Base-by-base conservation (phyloP, 2,329 filamentous ascomycete genomes). In the Penicillium hesseltinei region DNA sequence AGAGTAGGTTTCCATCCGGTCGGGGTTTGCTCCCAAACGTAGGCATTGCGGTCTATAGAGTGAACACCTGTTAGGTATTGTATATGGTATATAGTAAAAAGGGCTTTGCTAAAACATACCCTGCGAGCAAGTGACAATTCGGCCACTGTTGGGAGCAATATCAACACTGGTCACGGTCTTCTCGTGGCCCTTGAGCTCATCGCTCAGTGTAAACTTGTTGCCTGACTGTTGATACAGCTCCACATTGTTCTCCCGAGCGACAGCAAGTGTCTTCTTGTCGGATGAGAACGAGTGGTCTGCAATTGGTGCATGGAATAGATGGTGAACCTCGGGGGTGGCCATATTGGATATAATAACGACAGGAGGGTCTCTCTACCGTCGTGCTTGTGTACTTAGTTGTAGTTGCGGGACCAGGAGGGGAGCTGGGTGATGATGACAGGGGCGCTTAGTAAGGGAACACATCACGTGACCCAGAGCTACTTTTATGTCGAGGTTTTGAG, bases 361-460 rank as follows among this genome's bases (percentile, higher is more conserved):
- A 94, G 91, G 91, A 95, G 91, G 81, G 90, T 85, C 91, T 96
- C 94, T 97, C 94, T 88, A 97, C 94, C 97, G 94, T 84, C 90
- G 85, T 25, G 56, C 45, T 54, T 56, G 40, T 53, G 48, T 48
- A 45, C 45, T 64, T 44, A 42, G 40, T 51, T 42, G 48, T 51
- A 52, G 36, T 58, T 46, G 57, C 50, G 58, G 56, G 52, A 55
- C 49, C 29, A 44, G 47, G 40, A 51, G 54, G 50, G 49, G 54
- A 44, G 54, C 49, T 47, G 53, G 45, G 39, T 54, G 56, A 69
- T 67, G 67, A 67, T 67, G 67, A 67, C 62, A 66, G 46, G 5
- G 38, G 13, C n/a, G 51, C 23, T 35, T 9, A 58, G 54, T 67
- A 65, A 69, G 50, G 43, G 62, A 65, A 57, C 43, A 6, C 15